Evolutionary conservation across 73 alveolate species (phyloP), one percentile per base, ranked within the genome.

Genomic region (Halteria grandinella): DNA sequence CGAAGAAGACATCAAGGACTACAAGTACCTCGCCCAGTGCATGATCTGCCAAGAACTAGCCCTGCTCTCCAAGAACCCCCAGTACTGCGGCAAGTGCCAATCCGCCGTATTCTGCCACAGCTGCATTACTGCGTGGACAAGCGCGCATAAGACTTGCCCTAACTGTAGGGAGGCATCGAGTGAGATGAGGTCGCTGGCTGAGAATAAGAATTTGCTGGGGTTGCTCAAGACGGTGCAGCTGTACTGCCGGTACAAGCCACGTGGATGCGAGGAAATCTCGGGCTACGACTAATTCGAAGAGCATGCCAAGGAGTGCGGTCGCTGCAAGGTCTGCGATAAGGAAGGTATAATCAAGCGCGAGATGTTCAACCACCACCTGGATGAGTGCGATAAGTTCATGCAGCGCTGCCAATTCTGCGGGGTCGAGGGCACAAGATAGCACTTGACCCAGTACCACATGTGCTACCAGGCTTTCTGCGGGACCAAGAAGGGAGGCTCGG

Each of bases 271-370:
- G 2, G 77, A 60, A 23, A 40, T 37, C 5, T 21, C 43, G 17
- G 1, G 8, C 3, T 21, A 40, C 1, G n/a, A 7, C 2, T 55
- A 60, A 6, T 60, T 14, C 27, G 77, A 60, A 21, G 43, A 60
- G 43, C 77, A 60, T 60, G 40, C 29, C 2, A 59, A 60, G 40
- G 55, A 60, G 43, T 60, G 77, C 43, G 77, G 77, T 15, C 60
- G 43, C 17, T 60, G 77, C 58, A 36, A 60, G 24, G 3, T 15
- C 1, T 60, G 77, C 23, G n/a, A n/a, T n/a, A 60, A 60, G 21
- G 2, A 60, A 21, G 43, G 43, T 6, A 44, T 60, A 7, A 60
- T 60, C 1, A 60, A 60, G 27, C 37, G 43, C 47, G 77, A 60
- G 3, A 60, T 60, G 77, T 49, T 20, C 36, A 39, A 28, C 2